Evolutionary conservation across 2,329 filamentous ascomycete species (phyloP).

Genomic region (Metarhizium robertsii): DNA sequence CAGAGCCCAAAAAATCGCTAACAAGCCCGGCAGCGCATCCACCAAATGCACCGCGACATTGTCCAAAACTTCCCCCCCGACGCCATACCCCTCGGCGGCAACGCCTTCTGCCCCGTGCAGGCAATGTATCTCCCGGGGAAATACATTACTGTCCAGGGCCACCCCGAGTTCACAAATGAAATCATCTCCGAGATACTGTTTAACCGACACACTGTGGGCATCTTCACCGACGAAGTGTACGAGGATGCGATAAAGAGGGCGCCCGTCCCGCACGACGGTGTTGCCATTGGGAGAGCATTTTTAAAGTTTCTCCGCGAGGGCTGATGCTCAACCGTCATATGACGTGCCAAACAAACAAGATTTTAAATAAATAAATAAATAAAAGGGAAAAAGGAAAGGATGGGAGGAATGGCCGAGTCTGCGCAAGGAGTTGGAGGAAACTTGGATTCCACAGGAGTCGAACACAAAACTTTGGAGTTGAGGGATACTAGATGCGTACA

Average conservation of each 20-base stretch:
- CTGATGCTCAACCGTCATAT: constrained; percentile 5
- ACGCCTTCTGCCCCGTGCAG: constrained; percentile 30
- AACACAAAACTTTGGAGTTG: neutral
- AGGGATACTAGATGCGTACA: neutral
- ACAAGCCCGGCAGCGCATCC: constrained; percentile 20
- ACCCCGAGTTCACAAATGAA: constrained; percentile 34
- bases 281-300: constrained; percentile 65
- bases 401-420: too few relatives aligned
- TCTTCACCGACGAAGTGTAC: constrained; percentile 62
- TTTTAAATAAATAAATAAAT: too few relatives aligned
- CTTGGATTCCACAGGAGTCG: neutral
- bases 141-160: constrained; percentile 36
- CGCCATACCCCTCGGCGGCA: constrained; percentile 31
- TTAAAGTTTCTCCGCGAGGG: constrained; percentile 63
- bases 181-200: constrained; percentile 29
- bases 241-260: constrained; percentile 60
- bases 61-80: constrained; percentile 29
- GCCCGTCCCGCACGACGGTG: constrained; percentile 63
- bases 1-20: neutral
- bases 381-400: too few relatives aligned
- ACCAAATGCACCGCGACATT: constrained; percentile 40
- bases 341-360: neutral
- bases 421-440: neutral
- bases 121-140: constrained; percentile 29
- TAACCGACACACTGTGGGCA: constrained; percentile 52